Evolutionary conservation across 129 eudicot genomes (phyloP).

Genomic region (Chrysanthemum makinoi): DNA sequence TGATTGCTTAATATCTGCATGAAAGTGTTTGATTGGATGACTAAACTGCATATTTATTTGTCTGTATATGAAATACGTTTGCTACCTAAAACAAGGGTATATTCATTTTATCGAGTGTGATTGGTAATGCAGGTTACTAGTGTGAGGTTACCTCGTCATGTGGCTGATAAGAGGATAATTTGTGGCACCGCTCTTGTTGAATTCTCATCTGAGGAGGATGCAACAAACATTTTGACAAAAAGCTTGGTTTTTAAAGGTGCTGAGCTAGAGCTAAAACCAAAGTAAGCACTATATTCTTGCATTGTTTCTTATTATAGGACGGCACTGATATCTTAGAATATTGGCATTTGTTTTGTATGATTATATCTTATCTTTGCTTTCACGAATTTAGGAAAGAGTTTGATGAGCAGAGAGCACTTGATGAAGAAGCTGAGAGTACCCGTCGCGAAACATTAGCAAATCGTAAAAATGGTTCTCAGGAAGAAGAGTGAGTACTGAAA

Average conservation of each 20-base stretch:
- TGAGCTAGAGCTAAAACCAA: conserved; percentile 67
- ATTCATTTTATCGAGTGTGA: neutral
- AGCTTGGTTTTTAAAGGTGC: conserved; percentile 60
- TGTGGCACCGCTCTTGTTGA: conserved; percentile 89
- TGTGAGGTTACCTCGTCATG: conserved; percentile 94
- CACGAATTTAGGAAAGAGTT: conserved; percentile 65
- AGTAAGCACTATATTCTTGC: conserved; percentile 47
- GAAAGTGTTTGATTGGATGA: conserved; percentile 9
- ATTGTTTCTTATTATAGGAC: neutral
- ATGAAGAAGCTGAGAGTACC: conserved; percentile 50
- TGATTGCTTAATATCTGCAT: neutral
- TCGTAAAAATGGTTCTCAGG: conserved; percentile 45
- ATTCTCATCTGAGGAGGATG: conserved; percentile 89
- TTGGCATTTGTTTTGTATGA: neutral
- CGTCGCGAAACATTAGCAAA: conserved; percentile 31
- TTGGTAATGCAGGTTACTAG: conserved; percentile 69
- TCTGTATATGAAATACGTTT: too few relatives aligned
- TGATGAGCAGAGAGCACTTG: conserved; percentile 73
- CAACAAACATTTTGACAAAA: conserved; percentile 58
- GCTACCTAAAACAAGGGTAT: too few relatives aligned
- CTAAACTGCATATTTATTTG: neutral
- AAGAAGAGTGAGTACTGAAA: conserved; percentile 56
- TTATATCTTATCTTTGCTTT: neutral
- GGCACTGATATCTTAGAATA: neutral
- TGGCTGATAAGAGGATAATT: conserved; percentile 59